phyloP scores from a whole-genome alignment of 2,329 filamentous ascomycete genomes.

The Daldinia sp. region DNA sequence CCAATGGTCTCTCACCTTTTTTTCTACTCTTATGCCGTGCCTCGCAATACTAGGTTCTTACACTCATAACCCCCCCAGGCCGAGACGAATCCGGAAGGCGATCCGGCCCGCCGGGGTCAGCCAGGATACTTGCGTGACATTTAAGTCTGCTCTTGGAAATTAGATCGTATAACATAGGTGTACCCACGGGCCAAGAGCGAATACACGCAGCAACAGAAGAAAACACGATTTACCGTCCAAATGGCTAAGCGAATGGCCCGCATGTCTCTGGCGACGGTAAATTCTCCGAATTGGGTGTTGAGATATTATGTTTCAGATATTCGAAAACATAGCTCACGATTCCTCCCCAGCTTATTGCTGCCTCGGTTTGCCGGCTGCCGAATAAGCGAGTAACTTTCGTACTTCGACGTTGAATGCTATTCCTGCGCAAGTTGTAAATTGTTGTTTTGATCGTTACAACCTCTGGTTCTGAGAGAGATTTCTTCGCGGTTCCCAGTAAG shows the following conservation, averaged over 20 bases:
- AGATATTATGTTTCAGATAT: not conserved
- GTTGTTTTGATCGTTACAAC: not conserved
- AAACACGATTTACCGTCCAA: not conserved
- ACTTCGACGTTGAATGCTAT: not conserved
- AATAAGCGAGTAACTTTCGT: not conserved
- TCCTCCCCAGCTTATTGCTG: not conserved
- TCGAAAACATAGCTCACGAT: not conserved
- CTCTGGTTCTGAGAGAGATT: not conserved
- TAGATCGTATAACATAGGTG: constrained; percentile 18
- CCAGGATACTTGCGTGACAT: constrained; percentile 13
- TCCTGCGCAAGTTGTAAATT: not conserved
- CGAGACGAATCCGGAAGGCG: constrained; percentile 14
- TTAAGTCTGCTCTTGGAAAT: constrained; percentile 25
- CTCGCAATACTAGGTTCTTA: not conserved
- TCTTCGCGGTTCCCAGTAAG: not conserved
- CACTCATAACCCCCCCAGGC: not conserved
- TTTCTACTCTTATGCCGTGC: not conserved
- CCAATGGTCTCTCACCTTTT: not conserved
- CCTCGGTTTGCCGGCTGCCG: not conserved
- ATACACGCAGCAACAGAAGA: not conserved
- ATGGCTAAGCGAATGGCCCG: not conserved
- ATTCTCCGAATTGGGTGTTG: not conserved
- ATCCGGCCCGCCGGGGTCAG: constrained; percentile 11
- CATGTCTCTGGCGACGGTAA: not conserved
- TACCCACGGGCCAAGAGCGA: not conserved